A percentile compares a stretch with the other conserved stretches of the same genome.
Conservation (phyloP, 495 filamentous ascomycete genomes). For the Sordaria brevicollis region DNA sequence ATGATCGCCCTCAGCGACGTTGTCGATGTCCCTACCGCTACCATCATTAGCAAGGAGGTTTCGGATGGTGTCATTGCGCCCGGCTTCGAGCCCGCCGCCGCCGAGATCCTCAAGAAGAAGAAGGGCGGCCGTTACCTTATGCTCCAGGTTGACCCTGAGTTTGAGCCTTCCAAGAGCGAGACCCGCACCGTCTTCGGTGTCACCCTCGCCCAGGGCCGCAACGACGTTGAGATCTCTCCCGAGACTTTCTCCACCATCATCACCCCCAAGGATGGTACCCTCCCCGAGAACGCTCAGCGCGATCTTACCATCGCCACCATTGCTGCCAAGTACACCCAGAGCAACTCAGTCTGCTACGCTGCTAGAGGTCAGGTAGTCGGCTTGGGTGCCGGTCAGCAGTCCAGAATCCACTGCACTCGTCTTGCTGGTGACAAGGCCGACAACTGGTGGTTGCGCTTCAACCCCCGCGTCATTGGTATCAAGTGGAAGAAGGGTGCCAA, state of each 20-base stretch:
- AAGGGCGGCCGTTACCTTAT: slow-evolving; percentile 96
- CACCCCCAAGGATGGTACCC: slow-evolving; percentile 62
- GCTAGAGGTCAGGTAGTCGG: slow-evolving; percentile 90
- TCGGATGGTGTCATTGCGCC: slow-evolving; percentile 95
- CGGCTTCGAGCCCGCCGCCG: slow-evolving; percentile 69
- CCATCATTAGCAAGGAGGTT: slow-evolving; percentile 94
- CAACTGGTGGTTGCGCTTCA: slow-evolving; percentile 99
- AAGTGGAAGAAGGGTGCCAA: slow-evolving; percentile 97
- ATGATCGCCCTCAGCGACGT: slow-evolving; percentile 85
- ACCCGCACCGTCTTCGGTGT: slow-evolving; percentile 81
- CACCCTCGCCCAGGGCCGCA: slow-evolving; percentile 76
- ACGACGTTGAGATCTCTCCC: slow-evolving; percentile 78
- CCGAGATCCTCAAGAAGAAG: slow-evolving; percentile 93
- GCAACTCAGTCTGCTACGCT: slow-evolving; percentile 97
- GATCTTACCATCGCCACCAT: slow-evolving; percentile 95
- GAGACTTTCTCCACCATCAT: slow-evolving; percentile 77
- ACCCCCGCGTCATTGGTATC: slow-evolving; percentile 72
- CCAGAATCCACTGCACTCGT: slow-evolving; percentile 94
- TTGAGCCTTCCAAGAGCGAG: slow-evolving; percentile 66
- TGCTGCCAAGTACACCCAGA: slow-evolving; percentile 94
- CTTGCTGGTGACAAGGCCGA: slow-evolving; percentile 98
- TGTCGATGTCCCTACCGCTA: slow-evolving; percentile 83
- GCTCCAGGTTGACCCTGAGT: slow-evolving; percentile 85
- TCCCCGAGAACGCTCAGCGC: slow-evolving; percentile 73
- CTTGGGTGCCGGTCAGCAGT: slow-evolving; percentile 92